These are phyloP conservation scores for Candida dajiaensis DNA, from an alignment of 805 yeast species.

Conservation along the genomic window DNA sequence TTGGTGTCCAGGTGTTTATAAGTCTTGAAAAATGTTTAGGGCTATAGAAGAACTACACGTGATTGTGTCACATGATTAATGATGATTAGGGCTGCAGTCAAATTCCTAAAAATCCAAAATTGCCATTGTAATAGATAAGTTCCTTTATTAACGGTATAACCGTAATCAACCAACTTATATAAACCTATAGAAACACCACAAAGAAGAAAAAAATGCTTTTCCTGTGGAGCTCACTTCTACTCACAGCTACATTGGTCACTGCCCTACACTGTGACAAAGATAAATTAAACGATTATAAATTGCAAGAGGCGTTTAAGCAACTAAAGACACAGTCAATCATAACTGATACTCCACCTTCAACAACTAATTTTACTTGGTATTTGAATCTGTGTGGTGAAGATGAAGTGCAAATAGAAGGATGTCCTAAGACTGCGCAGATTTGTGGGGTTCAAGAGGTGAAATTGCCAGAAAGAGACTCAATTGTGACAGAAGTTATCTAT, in stretches of 20 bases:
- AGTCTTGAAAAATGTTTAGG: background rate
- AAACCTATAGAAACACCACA: background rate
- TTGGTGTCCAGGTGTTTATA: conserved; percentile 3
- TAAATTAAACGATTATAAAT: conserved; percentile 13
- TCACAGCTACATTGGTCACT: background rate
- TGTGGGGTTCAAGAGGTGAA: conserved; percentile 66
- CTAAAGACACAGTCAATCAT: conserved; percentile 34
- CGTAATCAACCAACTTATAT: too few species aligned
- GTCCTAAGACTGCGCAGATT: conserved; percentile 67
- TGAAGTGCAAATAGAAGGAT: conserved; percentile 34
- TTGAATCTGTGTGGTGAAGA: conserved; percentile 59
- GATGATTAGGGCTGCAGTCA: background rate
- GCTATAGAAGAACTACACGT: background rate
- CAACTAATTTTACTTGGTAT: conserved; percentile 57
- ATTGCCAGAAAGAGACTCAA: conserved; percentile 41
- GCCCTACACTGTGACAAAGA: conserved; percentile 20
- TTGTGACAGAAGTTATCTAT: conserved; percentile 58
- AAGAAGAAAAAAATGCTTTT: background rate
- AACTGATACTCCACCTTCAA: conserved; percentile 75
- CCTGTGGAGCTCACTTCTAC: background rate
- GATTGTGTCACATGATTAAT: background rate
- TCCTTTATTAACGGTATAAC: too few species aligned
- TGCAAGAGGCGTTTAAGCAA: conserved; percentile 36
- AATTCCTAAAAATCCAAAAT: background rate
- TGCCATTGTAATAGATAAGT: too few species aligned